Evolutionary conservation across 2,329 filamentous ascomycete genomes (phyloP).

Genomic region (Penicillium carneum): DNA sequence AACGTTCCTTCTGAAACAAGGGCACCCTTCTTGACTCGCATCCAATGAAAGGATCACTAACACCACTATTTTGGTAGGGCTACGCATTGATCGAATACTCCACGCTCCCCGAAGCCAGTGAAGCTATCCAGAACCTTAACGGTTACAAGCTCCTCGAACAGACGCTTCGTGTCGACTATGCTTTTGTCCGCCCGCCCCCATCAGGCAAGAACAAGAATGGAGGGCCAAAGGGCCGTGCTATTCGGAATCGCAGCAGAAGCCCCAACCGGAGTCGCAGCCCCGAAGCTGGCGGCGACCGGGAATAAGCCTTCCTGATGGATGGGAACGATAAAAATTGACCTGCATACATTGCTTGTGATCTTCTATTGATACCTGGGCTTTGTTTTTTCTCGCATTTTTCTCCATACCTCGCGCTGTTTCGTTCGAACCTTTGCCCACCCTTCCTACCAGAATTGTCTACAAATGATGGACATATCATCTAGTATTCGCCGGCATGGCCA

Average conservation of each 20-base stretch:
- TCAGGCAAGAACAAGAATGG: constrained; percentile 54
- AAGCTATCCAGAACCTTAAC: constrained; percentile 68
- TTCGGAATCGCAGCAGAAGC: constrained; percentile 54
- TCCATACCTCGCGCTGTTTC: constrained; percentile 19
- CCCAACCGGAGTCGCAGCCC: constrained; percentile 57
- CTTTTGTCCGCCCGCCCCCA: constrained; percentile 68
- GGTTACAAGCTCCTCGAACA: constrained; percentile 69
- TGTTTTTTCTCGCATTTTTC: constrained; percentile 20
- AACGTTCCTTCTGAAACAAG: background rate
- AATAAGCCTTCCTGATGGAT: constrained; percentile 33
- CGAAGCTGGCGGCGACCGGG: constrained; percentile 46
- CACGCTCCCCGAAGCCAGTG: constrained; percentile 68
- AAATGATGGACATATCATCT: constrained; percentile 18
- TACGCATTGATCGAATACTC: constrained; percentile 72
- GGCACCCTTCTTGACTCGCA: background rate
- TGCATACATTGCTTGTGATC: constrained; percentile 10
- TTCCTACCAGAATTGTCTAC: constrained; percentile 15
- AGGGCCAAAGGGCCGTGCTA: constrained; percentile 52
- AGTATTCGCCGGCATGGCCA: constrained; percentile 36
- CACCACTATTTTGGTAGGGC: constrained; percentile 55
- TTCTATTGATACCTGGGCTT: constrained; percentile 27
- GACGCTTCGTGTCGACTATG: constrained; percentile 70
- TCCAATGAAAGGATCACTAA: constrained; percentile 24
- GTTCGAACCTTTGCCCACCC: constrained; percentile 11
- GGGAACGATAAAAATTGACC: constrained; percentile 17